Evolutionary conservation across 78 protist genomes (phyloP).

Genomic region (Cavenderia fasciculata): DNA sequence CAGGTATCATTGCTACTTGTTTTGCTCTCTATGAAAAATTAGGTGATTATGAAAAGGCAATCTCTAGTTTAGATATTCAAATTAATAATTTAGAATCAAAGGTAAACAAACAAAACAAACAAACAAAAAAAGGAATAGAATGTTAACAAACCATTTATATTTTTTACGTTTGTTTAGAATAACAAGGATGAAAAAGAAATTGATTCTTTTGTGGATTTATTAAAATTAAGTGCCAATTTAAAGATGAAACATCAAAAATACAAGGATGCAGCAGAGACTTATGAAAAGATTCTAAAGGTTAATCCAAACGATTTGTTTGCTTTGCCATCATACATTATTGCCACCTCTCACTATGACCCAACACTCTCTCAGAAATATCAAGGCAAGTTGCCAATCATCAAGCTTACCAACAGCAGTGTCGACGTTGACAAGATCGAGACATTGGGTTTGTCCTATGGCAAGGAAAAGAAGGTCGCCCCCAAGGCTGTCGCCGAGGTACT

Average conservation of each 20-base stretch:
- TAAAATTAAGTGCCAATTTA: conserved; percentile 53
- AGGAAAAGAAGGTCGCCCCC: too few relatives aligned
- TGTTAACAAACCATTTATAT: too few relatives aligned
- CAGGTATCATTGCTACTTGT: conserved; percentile 53
- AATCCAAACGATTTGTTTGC: conserved; percentile 65
- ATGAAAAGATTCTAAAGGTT: conserved; percentile 37
- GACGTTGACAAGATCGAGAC: conserved; percentile 58
- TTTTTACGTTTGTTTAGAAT: too few relatives aligned
- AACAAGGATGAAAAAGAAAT: conserved; percentile 42
- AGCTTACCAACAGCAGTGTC: conserved; percentile 7
- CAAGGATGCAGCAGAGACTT: conserved; percentile 51
- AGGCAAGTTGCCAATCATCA: conserved; percentile 44
- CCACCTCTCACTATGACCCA: conserved; percentile 67
- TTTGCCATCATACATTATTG: conserved; percentile 54
- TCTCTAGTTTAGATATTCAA: conserved; percentile 1
- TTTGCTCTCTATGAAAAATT: conserved; percentile 55
- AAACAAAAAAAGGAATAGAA: too few relatives aligned
- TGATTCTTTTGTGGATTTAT: conserved; percentile 6
- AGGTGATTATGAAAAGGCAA: conserved; percentile 51
- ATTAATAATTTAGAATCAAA: conserved; percentile 6
- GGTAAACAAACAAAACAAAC: too few relatives aligned
- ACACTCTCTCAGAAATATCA: conserved; percentile 56
- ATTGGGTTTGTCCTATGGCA: conserved; percentile 41
- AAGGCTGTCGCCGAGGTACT: not conserved
- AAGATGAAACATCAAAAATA: conserved; percentile 62